Evolutionary conservation across 305 asterid genomes (phyloP).

Genomic region (Fraxinus nigra): DNA sequence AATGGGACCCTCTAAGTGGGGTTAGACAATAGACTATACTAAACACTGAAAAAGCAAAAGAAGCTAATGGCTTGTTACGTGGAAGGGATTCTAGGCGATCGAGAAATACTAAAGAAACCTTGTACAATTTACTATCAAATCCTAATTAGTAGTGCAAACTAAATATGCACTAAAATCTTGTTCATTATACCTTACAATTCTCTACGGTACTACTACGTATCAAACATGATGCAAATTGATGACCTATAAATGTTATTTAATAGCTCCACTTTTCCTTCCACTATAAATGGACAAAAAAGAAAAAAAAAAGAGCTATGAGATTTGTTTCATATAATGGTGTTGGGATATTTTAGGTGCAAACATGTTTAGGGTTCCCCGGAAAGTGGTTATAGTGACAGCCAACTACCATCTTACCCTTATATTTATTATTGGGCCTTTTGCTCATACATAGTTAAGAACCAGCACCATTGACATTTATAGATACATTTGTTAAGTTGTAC

Average conservation of each 20-base stretch:
- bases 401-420: neutral
- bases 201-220: neutral
- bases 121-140: neutral
- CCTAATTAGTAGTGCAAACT: neutral
- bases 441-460: neutral
- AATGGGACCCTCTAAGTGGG: neutral
- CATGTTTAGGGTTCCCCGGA: conserved; percentile 32
- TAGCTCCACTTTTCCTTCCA: conserved; percentile 16
- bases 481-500: neutral
- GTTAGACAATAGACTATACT: neutral
- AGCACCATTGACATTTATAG: neutral
- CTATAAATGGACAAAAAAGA: conserved; percentile 38
- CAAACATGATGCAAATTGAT: neutral
- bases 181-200: neutral
- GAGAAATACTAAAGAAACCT: neutral
- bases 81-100: neutral
- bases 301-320: conserved; percentile 21
- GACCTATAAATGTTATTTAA: conserved; percentile 5
- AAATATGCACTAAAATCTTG: neutral
- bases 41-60: neutral
- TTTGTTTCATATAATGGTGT: conserved; percentile 33
- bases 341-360: conserved; percentile 37
- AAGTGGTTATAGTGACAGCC: neutral
- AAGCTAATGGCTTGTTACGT: neutral
- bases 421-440: neutral